Conservation (phyloP, 305 asterid species). For the Striga hermonthica region DNA sequence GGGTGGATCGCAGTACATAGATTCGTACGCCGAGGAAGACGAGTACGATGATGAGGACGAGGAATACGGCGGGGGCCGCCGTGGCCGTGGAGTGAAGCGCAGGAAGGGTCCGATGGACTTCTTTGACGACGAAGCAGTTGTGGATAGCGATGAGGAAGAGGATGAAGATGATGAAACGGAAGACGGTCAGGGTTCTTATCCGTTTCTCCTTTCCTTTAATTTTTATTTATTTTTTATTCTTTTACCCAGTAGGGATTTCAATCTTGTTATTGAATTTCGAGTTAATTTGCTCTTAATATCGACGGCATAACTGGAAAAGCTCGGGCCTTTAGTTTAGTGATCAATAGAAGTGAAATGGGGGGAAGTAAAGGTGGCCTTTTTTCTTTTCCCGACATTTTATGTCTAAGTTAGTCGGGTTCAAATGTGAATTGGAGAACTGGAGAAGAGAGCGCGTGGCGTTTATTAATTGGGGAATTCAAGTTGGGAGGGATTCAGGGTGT, state of each 20-base stretch:
- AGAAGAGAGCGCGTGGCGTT: no score
- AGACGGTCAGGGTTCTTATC: slow-evolving; percentile 55
- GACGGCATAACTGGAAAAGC: no score
- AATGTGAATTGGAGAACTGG: no score
- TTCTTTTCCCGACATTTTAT: no score
- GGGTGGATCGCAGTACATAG: slow-evolving; percentile 59
- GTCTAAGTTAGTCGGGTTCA: no score
- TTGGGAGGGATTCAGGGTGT: no score
- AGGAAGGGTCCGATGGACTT: slow-evolving; percentile 51
- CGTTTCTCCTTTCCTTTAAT: slow-evolving; percentile 1
- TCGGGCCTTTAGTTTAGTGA: no score
- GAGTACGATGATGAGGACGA: slow-evolving; percentile 72
- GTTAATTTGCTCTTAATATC: background rate
- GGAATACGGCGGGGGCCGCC: slow-evolving; percentile 38
- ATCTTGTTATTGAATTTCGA: background rate
- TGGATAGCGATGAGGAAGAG: slow-evolving; percentile 83
- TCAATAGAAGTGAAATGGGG: no score
- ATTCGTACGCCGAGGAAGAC: slow-evolving; percentile 73
- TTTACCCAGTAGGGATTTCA: background rate
- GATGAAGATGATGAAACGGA: slow-evolving; percentile 83
- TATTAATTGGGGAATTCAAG: no score
- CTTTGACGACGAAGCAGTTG: slow-evolving; percentile 76
- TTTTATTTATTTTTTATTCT: background rate
- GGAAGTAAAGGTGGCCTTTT: no score
- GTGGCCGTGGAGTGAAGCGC: slow-evolving; percentile 37